Base-by-base conservation (phyloP, 1,284 basidiomycete genomes). In the Quambalaria eucalypti region DNA sequence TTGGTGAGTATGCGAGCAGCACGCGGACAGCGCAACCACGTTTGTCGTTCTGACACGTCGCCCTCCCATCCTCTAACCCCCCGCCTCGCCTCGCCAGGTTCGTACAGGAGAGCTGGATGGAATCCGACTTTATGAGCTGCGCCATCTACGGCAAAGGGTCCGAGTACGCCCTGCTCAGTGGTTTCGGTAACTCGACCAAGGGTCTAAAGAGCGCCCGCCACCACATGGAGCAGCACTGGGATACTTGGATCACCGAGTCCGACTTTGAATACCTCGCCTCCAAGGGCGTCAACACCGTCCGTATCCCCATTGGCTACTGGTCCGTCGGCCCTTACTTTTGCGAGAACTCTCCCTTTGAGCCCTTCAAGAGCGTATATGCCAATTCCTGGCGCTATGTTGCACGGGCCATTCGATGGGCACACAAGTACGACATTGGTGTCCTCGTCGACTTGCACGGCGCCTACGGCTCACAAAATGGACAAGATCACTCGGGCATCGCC, bases 401-500 rank as follows among this genome's bases (percentile, higher is more conserved):
- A 10, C 81, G 82, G 6, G 82, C 85, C 26, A 84, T 89, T 71
- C 83, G 84, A 62, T 81, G 81, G 80, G 87, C 87, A 6, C 82
- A 76, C 8, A 77, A 82, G 44, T 78, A 79, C 63, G 82, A 82
- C 2, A 80, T 88, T 29, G 85, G 85, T 40, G 85, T 88, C 28
- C 78, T 88, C n/a, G 77, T 88, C 49, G 86, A 88, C 68, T 74
- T 87, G 29, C 87, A 87, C 69, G 85, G 85, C 30, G 85, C 85
- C 12, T 80, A 82, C 46, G 86, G 86, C 14, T 85, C 84, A 65
- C 85, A 74, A 50, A 76, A 76, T 48, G 77, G 84, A 10, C 83
- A 87, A 66, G 78, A 81, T 29, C 86, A 88, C 71, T 87, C 86
- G 40, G 87, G 87, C 0, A 78, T 86, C 38, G 86, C 84, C 3